Base-by-base conservation (phyloP, 2,329 filamentous ascomycete genomes). In the Cyphellophora europaea region DNA sequence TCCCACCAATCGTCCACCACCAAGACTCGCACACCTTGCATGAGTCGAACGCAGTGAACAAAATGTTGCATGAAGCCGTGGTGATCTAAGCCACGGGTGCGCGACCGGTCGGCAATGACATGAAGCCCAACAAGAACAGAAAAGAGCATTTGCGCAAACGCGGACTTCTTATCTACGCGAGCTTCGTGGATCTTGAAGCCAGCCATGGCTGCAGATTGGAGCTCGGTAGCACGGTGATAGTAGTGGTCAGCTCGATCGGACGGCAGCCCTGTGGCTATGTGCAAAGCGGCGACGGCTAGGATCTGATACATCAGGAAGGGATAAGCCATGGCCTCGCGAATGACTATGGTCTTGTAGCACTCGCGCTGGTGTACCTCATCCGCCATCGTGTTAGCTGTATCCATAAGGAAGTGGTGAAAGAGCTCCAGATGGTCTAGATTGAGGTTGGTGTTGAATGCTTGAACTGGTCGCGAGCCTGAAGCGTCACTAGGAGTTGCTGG, bases 61-160 rank as follows among this genome's bases (percentile, higher is more conserved):
- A 55, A 51, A 13, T 39, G 39, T n/a, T 55, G 41, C 14, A 57
- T 39, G 23, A 56, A 55, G 6, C 44, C 40, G 19, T 59, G 53
- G 23, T 70, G 65, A 27, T 57, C 47, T 11, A 43, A 33, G 11
- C 54, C 54, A 27, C 64, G 55, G 34, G 60, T 54, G 37, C 53
- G 42, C 2, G 71, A 53, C 2, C 62, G 62, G 35, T 74, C 67
- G 44, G 61, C 67, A 3, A 74, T 56, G 25, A 42, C 18, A 25
- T 48, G 45, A 8, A 42, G 11, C 5, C 35, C 44, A 10, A 49
- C 14, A 29, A 46, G 31, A 12, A 41, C 35, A 14, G 47, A 44
- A 32, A 46, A 45, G 3, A 48, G 25, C 27, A 49, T 41, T 19
- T 43, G 39, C n/a, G 33, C 38, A 4, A 38, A 28, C 17, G 40